Percentiles rank a stretch among this genome's conserved stretches.
These are phyloP conservation scores for Bisporella sp. DNA, from an alignment of 2,329 filamentous ascomycete genomes.

Conservation along the genomic window DNA sequence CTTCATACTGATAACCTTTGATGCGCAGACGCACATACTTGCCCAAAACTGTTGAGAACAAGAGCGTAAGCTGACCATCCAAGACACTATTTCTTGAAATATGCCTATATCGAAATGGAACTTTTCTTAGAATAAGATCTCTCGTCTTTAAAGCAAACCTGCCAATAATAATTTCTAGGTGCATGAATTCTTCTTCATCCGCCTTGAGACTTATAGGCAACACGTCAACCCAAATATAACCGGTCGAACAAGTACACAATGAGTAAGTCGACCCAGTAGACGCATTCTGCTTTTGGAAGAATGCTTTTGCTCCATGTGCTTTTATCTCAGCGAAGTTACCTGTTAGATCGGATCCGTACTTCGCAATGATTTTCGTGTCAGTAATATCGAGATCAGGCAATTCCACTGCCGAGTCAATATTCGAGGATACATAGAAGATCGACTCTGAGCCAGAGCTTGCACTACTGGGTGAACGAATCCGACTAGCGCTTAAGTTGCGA, in stretches of 20 bases:
- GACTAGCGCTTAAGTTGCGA: constrained; percentile 17
- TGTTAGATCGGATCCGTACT: constrained; percentile 20
- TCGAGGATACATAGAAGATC: constrained; percentile 18
- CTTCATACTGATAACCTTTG: constrained; percentile 22
- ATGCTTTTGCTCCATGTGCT: constrained; percentile 17
- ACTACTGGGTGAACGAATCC: constrained; percentile 9
- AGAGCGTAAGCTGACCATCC: constrained; percentile 13
- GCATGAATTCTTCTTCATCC: constrained; percentile 7
- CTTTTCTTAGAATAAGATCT: constrained; percentile 19
- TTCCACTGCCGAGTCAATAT: constrained; percentile 20
- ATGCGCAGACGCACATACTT: constrained; percentile 20
- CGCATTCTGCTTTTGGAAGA: constrained; percentile 18
- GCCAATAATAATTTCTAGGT: constrained; percentile 20
- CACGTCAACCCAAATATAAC: constrained; percentile 22
- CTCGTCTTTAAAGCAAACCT: constrained; percentile 19
- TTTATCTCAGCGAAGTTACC: constrained; percentile 24
- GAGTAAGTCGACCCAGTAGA: constrained; percentile 18
- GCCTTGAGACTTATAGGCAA: neutral
- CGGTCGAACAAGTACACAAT: constrained; percentile 21
- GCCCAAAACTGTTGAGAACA: constrained; percentile 19
- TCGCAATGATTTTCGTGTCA: constrained; percentile 18
- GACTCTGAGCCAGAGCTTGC: neutral
- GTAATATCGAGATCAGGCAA: constrained; percentile 19
- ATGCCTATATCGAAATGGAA: constrained; percentile 15
- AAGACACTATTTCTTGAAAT: neutral